Evolutionary conservation across 768 basidiomycete genomes (phyloP), one percentile per base, ranked within the genome.

Genomic region (Plicaturopsis crispa): DNA sequence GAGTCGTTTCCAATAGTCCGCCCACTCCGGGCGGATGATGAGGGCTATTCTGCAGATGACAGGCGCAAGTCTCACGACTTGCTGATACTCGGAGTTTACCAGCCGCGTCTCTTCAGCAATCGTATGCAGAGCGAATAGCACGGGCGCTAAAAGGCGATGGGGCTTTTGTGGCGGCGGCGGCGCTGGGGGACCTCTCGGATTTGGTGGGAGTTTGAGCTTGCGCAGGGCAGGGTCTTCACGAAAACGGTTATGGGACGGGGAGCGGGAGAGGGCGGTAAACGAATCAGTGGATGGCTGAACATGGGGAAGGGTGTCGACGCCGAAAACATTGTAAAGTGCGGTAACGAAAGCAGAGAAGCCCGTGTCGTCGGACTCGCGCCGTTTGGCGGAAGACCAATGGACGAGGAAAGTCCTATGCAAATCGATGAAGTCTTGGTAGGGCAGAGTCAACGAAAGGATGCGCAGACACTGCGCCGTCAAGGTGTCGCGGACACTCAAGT

Each of bases 1-100:
- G 30, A 89, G 61, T 10, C 90, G 73, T 50, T 83, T 82, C 92
- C 91, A 94, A 53, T 92, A 92, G 59, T 96, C 90, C 5, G 76
- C 76, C 92, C 91, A 94, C 52, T 90, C 90, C 0, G 80, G 78
- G 14, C 85, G 75, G 12, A 87, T 71, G 11, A 74, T 62, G 17
- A 70, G 52, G 38, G 81, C 78, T 40, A 84, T 56, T 4, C 67
- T 65, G 52, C 81, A 83, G 21, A 87, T 70, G 21, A 85, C 47
- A 6, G 78, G 74, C 6, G 70, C 78, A 7, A 92, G 61, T 36
- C 63, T 59, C 30, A 71, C 49, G 24, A 92, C 62, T 2, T 70
- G 69, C 31, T 69, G 59, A 33, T 80, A 78, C 16, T 70, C 65
- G 42, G 74, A 63, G 10, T 75, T 57, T n/a, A 68, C 61, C 2